These are phyloP conservation scores for Rhypophila decipiens DNA, from an alignment of 495 filamentous ascomycete genomes.

Conservation along the genomic window DNA sequence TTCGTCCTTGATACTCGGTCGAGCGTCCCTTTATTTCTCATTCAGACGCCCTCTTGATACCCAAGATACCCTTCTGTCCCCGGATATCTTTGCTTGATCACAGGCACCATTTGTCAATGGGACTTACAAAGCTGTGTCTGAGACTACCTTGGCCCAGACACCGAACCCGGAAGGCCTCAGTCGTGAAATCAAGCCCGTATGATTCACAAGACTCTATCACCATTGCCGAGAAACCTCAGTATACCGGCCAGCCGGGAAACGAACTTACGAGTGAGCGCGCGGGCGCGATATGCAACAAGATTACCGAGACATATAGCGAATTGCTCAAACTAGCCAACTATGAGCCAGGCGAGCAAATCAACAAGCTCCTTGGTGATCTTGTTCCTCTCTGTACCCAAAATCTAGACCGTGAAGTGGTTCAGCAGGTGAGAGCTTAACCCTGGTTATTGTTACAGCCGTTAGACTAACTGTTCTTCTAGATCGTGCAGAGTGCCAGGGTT, in stretches of 20 bases:
- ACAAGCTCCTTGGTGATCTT: slow-evolving; percentile 18
- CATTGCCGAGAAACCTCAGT: slow-evolving; percentile 16
- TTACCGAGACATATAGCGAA: slow-evolving; percentile 15
- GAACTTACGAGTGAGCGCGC: slow-evolving; percentile 6
- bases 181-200: background rate
- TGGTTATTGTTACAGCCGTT: background rate
- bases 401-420: slow-evolving; percentile 13
- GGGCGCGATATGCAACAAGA: slow-evolving; percentile 6
- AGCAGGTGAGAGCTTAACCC: slow-evolving; percentile 9
- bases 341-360: slow-evolving; percentile 13
- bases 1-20: too few relatives aligned
- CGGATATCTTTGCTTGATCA: too few relatives aligned
- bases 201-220: slow-evolving; percentile 12
- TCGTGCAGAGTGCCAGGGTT: slow-evolving; percentile 9
- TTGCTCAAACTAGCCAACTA: slow-evolving; percentile 15
- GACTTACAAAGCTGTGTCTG: too few relatives aligned
- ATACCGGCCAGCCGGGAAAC: too few relatives aligned
- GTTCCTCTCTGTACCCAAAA: slow-evolving; percentile 20
- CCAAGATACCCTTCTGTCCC: too few relatives aligned
- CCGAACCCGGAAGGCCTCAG: too few relatives aligned
- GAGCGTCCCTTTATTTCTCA: too few relatives aligned
- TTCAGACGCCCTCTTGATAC: too few relatives aligned
- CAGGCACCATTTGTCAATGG: too few relatives aligned
- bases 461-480: slow-evolving; percentile 4
- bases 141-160: too few relatives aligned